Percentiles rank a stretch among this genome's conserved stretches.
These are phyloP conservation scores for Fusarium lateritium DNA, from an alignment of 2,329 filamentous ascomycete species.

Conservation along the genomic window DNA sequence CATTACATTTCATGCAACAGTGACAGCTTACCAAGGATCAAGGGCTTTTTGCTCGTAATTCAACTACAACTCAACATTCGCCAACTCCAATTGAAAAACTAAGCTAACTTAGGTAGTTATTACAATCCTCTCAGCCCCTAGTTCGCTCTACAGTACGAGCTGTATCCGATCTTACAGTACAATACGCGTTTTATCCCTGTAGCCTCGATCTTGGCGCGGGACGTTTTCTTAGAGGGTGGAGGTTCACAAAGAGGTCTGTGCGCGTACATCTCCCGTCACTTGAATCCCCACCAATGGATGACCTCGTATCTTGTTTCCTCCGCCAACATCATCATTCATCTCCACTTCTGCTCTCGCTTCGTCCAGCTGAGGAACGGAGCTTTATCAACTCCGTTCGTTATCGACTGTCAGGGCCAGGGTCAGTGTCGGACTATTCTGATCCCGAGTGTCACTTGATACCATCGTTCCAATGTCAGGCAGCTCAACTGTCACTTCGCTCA, in stretches of 20 bases:
- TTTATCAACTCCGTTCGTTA: neutral
- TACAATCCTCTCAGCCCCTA: neutral
- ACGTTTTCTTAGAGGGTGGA: neutral
- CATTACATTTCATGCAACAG: conserved; percentile 4
- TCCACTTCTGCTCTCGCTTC: conserved; percentile 11
- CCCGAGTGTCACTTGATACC: neutral
- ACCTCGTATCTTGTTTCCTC: neutral
- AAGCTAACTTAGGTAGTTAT: no score
- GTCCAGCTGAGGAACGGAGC: conserved; percentile 29
- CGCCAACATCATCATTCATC: conserved; percentile 7
- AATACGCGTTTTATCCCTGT: conserved; percentile 1
- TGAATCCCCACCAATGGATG: conserved; percentile 1
- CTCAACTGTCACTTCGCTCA: neutral
- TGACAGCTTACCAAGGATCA: conserved; percentile 4
- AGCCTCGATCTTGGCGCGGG: conserved; percentile 10
- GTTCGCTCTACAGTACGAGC: neutral
- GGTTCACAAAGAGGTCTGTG: conserved; percentile 26
- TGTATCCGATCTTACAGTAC: neutral
- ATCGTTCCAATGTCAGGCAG: neutral
- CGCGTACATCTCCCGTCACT: neutral
- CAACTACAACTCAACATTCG: neutral
- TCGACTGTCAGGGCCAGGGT: neutral
- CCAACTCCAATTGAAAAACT: no score
- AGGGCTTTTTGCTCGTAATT: neutral
- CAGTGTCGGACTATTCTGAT: neutral